A percentile compares a stretch with the other conserved stretches of the same genome.
These are phyloP conservation scores for Bacidia gigantensis DNA, from an alignment of 495 filamentous ascomycete genomes.

Conservation along the genomic window DNA sequence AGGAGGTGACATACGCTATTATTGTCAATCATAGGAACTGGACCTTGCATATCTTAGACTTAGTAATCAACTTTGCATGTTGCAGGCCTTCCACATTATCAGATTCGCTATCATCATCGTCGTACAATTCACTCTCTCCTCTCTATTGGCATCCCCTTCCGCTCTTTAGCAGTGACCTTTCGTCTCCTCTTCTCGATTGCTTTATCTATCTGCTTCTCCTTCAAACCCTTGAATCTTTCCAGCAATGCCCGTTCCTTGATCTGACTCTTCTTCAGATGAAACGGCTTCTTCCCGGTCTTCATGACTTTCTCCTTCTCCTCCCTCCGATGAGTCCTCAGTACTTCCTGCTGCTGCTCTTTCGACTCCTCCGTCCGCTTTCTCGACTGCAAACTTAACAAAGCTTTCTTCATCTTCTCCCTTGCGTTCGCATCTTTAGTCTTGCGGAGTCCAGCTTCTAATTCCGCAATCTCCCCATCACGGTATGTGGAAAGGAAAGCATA, in stretches of 20 bases:
- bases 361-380: constrained; percentile 50
- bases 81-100: too few relatives aligned
- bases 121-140: constrained; percentile 34
- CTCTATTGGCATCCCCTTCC: constrained; percentile 58
- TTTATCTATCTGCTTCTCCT: constrained; percentile 64
- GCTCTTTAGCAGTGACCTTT: constrained; percentile 70
- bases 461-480: constrained; percentile 59
- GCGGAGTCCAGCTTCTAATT: constrained; percentile 49
- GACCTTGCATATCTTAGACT: background rate
- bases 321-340: constrained; percentile 59
- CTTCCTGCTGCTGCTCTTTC: constrained; percentile 49
- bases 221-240: constrained; percentile 67
- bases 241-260: constrained; percentile 70
- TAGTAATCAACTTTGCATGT: too few relatives aligned
- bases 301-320: constrained; percentile 66
- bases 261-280: constrained; percentile 81
- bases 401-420: constrained; percentile 52
- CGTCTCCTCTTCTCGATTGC: constrained; percentile 71
- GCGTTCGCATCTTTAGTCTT: constrained; percentile 47
- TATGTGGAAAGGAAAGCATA: constrained; percentile 86
- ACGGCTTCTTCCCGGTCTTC: constrained; percentile 79
- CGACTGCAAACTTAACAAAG: constrained; percentile 54
- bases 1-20: background rate
- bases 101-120: background rate
- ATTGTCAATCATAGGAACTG: background rate